Base-by-base conservation (phyloP, 2,329 filamentous ascomycete genomes). In the Diaporthe destruens region DNA sequence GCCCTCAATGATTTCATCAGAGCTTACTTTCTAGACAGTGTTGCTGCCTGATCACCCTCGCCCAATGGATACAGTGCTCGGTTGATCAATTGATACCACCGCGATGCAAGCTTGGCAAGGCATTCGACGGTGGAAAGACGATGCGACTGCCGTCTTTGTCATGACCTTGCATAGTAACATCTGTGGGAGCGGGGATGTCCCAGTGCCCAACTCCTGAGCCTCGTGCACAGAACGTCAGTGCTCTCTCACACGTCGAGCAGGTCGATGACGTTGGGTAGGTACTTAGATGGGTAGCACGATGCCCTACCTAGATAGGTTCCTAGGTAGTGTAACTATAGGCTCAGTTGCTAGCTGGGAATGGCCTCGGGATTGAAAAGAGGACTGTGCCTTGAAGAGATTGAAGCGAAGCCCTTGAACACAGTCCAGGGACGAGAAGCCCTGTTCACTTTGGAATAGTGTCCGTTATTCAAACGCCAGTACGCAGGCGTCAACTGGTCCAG, bases 21-120 rank as follows among this genome's bases (percentile, higher is more conserved):
- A 23, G 34, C 7, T 23, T 7, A 20, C n/a, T 18, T 5, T 6
- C 36, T 12, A 39, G 36, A 12, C 8, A 51, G 61, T 6, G 11
- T 66, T 18, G 7, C 47, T 12, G 12, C 9, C 32, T 18, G 61
- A 66, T 32, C 32, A 25, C 44, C 44, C 39, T 18, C 39, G 39
- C 39, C 47, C 32, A 12, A 23, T 66, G 61, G 61, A 29, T n/a
- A 53, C 32, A 18, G 20, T 20, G n/a, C 61, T 66, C 61, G 39
- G 47, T 47, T 66, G 61, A 53, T 66, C 44, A 53, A 32, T 47
- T 66, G 61, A 53, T 66, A 29, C 47, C 61, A 63, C 39, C 57
- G 39, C 39, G 0, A 42, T 42, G 39, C 39, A 42, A 29, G 29
- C 29, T 29, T 29, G 29, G 29, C 29, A 29, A 16, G 39, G 39